Evolutionary conservation across 2,329 filamentous ascomycete species (phyloP).

Genomic region (Chalara sp.): DNA sequence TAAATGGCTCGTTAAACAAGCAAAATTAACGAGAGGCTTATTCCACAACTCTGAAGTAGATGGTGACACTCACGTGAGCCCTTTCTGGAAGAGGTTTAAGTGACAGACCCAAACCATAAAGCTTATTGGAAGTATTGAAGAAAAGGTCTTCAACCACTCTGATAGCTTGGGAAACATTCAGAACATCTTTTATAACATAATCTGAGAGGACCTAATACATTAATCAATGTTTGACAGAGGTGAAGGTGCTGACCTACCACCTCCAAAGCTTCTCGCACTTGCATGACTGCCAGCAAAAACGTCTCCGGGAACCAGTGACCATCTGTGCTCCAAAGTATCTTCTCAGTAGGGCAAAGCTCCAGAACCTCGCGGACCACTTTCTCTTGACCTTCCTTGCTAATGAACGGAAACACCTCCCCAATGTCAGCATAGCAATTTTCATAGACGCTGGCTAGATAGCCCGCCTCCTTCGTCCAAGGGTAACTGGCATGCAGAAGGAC

Average conservation of each 20-base stretch:
- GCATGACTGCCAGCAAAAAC: constrained; percentile 64
- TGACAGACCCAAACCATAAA: constrained; percentile 57
- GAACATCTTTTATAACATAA: constrained; percentile 56
- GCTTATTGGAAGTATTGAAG: constrained; percentile 69
- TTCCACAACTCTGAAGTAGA: too few species aligned
- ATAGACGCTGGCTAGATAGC: constrained; percentile 72
- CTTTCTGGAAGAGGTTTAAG: constrained; percentile 19
- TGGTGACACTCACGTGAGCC: too few species aligned
- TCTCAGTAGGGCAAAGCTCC: constrained; percentile 67
- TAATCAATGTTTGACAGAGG: too few species aligned
- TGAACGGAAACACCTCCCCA: constrained; percentile 73
- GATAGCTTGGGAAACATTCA: constrained; percentile 56
- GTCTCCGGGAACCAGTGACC: constrained; percentile 76
- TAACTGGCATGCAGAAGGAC: constrained; percentile 77
- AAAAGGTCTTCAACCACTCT: constrained; percentile 60
- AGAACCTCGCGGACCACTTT: constrained; percentile 59
- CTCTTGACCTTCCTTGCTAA: constrained; percentile 72
- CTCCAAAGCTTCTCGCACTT: constrained; percentile 65
- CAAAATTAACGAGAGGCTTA: too few species aligned
- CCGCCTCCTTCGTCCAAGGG: constrained; percentile 71
- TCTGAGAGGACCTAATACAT: constrained; percentile 52
- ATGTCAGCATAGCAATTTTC: constrained; percentile 77
- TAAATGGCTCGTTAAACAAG: too few species aligned
- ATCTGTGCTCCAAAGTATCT: constrained; percentile 75
- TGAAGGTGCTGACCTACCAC: constrained; percentile 38